Evolutionary conservation across 768 basidiomycete species (phyloP), one percentile per base, ranked within the genome.

Genomic region (Boletus reticuloceps): DNA sequence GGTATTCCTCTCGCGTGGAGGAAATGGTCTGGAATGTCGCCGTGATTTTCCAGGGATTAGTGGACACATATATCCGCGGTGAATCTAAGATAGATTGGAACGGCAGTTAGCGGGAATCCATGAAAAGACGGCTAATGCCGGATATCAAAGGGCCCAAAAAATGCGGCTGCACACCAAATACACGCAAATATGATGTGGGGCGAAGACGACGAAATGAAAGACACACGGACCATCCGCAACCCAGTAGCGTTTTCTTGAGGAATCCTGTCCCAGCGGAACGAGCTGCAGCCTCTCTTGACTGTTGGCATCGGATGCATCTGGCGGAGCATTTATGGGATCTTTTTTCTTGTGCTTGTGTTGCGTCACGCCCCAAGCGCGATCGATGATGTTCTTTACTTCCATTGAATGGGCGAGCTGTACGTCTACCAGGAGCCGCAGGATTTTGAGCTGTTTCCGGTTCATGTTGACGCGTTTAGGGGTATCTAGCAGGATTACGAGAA

Each of bases 11-110:
- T 43, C 80, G 79, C 14, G 88, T 86, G 5, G 88, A 86, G 14
- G 88, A 82, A 50, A 88, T 72, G 12, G 85, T 78, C 62, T 85
- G 79, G 64, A 94, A 89, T 16, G 86, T 86, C 32, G 89, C 85
- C 10, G 85, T 83, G 41, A 86, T 85, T 75, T 93, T 94, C 91
- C 90, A 94, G 20, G 92, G 92, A 70, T 94, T 94, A 14, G 88
- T 89, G 34, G 91, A 93, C 38, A 81, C 74, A 65, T 91, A 94
- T 50, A 94, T 73, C 56, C 92, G 84, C 25, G 91, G 89, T 45
- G 92, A 93, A 75, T 91, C 91, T 94, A 65, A 69, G 68, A 70
- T 70, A 62, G 58, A 70, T 63, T 60, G 55, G 53, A 64, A 58
- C 58, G 53, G 62, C 53, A 56, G 71, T 73, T 65, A 72, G 71